phyloP scores from a whole-genome alignment of 805 yeast genomes.

The Suhomyces faveliae region DNA sequence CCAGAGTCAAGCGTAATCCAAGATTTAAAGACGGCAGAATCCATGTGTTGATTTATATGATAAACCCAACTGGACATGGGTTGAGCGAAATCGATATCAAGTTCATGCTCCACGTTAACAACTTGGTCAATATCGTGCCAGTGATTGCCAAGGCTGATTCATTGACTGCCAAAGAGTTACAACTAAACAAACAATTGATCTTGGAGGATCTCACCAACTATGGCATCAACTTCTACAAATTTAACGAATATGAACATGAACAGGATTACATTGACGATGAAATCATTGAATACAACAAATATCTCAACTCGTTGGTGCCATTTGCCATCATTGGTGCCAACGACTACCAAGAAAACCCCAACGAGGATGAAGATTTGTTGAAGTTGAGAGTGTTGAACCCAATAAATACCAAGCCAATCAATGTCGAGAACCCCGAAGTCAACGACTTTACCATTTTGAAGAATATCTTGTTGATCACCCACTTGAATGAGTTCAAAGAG shows the following conservation, averaged over 20 bases:
- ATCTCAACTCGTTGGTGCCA: conserved; percentile 62
- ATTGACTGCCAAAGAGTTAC: conserved; percentile 45
- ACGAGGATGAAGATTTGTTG: conserved; percentile 39
- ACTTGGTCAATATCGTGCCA: conserved; percentile 44
- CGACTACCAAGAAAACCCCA: conserved; percentile 47
- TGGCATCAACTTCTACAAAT: conserved; percentile 70
- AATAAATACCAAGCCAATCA: conserved; percentile 52
- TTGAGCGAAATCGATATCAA: conserved; percentile 41
- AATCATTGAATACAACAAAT: conserved; percentile 62
- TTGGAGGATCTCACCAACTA: conserved; percentile 72
- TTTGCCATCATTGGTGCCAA: conserved; percentile 71
- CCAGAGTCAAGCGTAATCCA: conserved; percentile 80
- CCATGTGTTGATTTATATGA: conserved; percentile 53
- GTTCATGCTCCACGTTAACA: conserved; percentile 41
- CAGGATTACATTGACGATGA: conserved; percentile 56
- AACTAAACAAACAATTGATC: conserved; percentile 69
- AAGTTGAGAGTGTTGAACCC: conserved; percentile 54
- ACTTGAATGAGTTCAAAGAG: conserved; percentile 85
- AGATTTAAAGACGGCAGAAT: conserved; percentile 82
- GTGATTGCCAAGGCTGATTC: conserved; percentile 45
- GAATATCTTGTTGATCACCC: conserved; percentile 77
- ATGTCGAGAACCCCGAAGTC: conserved; percentile 67
- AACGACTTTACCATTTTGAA: conserved; percentile 81
- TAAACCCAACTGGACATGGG: conserved; percentile 48
- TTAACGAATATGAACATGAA: conserved; percentile 59